Conservation (phyloP, 495 filamentous ascomycete species). For the Penicillium ucsense region DNA sequence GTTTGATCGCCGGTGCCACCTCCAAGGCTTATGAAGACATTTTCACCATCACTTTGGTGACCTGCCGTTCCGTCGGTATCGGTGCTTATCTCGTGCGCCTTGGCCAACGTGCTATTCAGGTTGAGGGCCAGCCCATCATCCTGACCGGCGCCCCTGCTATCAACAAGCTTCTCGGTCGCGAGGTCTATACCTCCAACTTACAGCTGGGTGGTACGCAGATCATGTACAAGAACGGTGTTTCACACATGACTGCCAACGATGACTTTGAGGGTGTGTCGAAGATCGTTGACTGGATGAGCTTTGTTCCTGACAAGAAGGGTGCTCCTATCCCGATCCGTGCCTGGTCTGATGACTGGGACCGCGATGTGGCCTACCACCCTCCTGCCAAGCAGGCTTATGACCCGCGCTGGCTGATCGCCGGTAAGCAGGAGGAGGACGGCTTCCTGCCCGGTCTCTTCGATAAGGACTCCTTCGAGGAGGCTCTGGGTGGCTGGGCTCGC, state of each 20-base stretch:
- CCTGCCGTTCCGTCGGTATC: constrained; percentile 95
- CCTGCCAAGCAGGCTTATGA: constrained; percentile 86
- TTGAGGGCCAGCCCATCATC: constrained; percentile 98
- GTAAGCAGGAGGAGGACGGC: constrained; percentile 78
- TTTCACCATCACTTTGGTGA: constrained; percentile 96
- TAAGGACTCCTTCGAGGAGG: constrained; percentile 91
- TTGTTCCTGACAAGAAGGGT: constrained; percentile 87
- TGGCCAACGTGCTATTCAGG: constrained; percentile 95
- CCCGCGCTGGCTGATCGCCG: constrained; percentile 83
- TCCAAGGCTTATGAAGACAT: constrained; percentile 97
- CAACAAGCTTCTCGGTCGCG: constrained; percentile 95
- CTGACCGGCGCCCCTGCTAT: constrained; percentile 94
- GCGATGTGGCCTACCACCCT: constrained; percentile 77
- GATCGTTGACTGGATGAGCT: constrained; percentile 97
- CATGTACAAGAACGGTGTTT: constrained; percentile 99
- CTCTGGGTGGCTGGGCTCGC: constrained; percentile 91
- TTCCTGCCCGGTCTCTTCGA: constrained; percentile 93
- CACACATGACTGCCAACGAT: constrained; percentile 94
- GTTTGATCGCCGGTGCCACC: constrained; percentile 95
- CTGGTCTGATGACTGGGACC: constrained; percentile 83
- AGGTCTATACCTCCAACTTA: constrained; percentile 97
- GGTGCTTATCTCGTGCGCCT: constrained; percentile 97
- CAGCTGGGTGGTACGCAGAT: constrained; percentile 99
- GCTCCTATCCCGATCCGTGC: constrained; percentile 81
- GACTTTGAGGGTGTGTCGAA: constrained; percentile 97